A percentile compares a stretch with the other conserved stretches of the same genome.
Conservation (phyloP, 1,284 basidiomycete genomes). For the Tausonia pullulans region DNA sequence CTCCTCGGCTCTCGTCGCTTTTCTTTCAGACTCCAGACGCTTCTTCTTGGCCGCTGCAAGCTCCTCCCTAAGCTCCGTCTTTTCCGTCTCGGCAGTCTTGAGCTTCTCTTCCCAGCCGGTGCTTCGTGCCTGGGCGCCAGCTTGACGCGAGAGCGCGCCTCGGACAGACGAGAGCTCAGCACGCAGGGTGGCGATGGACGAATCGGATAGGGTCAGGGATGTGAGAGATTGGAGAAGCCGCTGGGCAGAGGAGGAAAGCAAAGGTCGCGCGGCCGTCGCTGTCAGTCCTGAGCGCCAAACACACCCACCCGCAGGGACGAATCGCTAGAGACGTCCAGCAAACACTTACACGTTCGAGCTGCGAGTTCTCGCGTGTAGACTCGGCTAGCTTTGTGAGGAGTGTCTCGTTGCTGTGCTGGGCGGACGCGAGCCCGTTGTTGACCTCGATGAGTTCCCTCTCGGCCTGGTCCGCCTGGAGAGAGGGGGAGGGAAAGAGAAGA, state of each 20-base stretch:
- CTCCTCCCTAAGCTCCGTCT: slow-evolving; percentile 13
- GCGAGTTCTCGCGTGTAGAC: slow-evolving; percentile 8
- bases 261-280: too few species aligned
- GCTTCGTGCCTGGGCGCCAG: slow-evolving; percentile 14
- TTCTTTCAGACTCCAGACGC: slow-evolving; percentile 9
- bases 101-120: slow-evolving; percentile 17
- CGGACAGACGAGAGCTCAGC: slow-evolving; percentile 12
- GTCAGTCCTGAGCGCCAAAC: too few species aligned
- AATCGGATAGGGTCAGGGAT: slow-evolving; percentile 16
- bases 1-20: slow-evolving; percentile 5
- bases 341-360: slow-evolving; percentile 11
- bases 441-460: slow-evolving; percentile 2
- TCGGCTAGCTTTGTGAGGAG: slow-evolving; percentile 12
- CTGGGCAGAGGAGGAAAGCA: background rate
- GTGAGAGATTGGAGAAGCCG: slow-evolving; percentile 16
- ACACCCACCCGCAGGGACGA: too few species aligned
- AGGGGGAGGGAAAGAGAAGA: background rate
- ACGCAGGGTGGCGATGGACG: slow-evolving; percentile 16
- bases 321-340: too few species aligned
- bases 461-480: background rate
- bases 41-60: slow-evolving; percentile 8
- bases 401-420: slow-evolving; percentile 6
- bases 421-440: slow-evolving; percentile 1
- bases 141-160: slow-evolving; percentile 9
- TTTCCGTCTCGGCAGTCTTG: slow-evolving; percentile 2